Base-by-base conservation (phyloP, 768 basidiomycete species). In the Lactarius sanguifluus region DNA sequence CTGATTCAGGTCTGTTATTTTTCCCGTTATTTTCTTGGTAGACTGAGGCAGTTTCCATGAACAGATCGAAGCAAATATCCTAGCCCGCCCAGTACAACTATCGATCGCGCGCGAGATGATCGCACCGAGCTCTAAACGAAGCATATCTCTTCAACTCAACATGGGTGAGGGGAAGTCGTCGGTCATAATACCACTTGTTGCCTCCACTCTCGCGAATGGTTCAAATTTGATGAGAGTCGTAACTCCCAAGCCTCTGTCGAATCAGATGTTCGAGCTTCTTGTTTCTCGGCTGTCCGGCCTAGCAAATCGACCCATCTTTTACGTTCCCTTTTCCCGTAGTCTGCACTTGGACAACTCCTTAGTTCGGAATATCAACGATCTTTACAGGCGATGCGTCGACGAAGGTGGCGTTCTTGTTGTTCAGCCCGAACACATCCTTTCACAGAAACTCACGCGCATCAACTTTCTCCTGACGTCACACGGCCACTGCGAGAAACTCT, bases 161-260 rank as follows among this genome's bases (percentile, higher is more conserved):
- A 86, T 86, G 84, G 84, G 84, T 2, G 84, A 86, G 62, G 85
- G 84, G 1, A 85, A 86, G 65, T 79, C 82, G 13, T 77, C 79
- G 4, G 82, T 83, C 5, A 86, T 86, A 23, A 77, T 85, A 2
- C 85, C 85, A 0, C 73, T 85, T 36, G 73, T 78, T 1, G 74
- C 76, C 0, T 69, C 77, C 5, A 70, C 71, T 4, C 75, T 86
- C 15, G 80, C 85, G 0, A 75, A 85, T 68, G 78, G 81, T 1
- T 18, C 75, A 2, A 78, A 74, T 36, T 73, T 86, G 1, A 80
- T 80, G 47, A 79, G 85, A 13, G 78, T 86, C 45, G 74, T 86
- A 5, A 80, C 82, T 28, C 75, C 83, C n/a, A 85, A 84, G 62
- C 73, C 83, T 0, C 75, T 85, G 38, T 74, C 76, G 0, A 71